Evolutionary conservation across 2,329 filamentous ascomycete genomes (phyloP).

Genomic region (Neophaeococcomyces mojaviensis): DNA sequence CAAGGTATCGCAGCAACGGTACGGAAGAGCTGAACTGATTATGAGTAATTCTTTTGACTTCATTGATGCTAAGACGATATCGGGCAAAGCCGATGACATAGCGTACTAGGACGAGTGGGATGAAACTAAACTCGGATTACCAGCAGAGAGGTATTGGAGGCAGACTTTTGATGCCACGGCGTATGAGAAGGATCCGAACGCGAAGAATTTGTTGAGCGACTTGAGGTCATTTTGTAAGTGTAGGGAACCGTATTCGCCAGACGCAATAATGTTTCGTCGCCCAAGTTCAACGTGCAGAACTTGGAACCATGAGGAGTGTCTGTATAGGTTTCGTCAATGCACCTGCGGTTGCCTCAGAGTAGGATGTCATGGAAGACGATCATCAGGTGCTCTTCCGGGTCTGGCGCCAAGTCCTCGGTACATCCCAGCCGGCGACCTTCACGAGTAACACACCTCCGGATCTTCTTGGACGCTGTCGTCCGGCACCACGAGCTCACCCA

Average conservation of each 20-base stretch:
- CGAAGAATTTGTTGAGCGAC: slow-evolving; percentile 16
- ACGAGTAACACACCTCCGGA: no score
- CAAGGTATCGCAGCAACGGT: slow-evolving; percentile 26
- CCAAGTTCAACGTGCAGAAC: slow-evolving; percentile 46
- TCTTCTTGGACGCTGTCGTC: no score
- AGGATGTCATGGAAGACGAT: no score
- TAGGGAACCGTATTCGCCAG: slow-evolving; percentile 54
- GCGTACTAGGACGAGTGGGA: slow-evolving; percentile 55
- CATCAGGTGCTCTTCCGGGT: no score
- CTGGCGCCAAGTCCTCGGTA: no score
- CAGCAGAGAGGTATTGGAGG: slow-evolving; percentile 54
- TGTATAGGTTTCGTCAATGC: no score
- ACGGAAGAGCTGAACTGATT: slow-evolving; percentile 44
- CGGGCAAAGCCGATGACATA: slow-evolving; percentile 39
- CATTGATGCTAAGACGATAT: slow-evolving; percentile 46
- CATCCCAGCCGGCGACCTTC: no score
- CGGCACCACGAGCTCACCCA: no score
- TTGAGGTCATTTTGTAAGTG: slow-evolving; percentile 46
- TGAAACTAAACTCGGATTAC: slow-evolving; percentile 49
- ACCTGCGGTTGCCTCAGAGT: no score
- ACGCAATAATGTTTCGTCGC: slow-evolving; percentile 54
- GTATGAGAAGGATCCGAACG: neutral
- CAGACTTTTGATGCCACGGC: slow-evolving; percentile 51
- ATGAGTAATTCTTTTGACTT: slow-evolving; percentile 49
- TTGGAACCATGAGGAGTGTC: slow-evolving; percentile 59